Base-by-base conservation (phyloP, 208 protist genomes). In the Angomonas deanei region DNA sequence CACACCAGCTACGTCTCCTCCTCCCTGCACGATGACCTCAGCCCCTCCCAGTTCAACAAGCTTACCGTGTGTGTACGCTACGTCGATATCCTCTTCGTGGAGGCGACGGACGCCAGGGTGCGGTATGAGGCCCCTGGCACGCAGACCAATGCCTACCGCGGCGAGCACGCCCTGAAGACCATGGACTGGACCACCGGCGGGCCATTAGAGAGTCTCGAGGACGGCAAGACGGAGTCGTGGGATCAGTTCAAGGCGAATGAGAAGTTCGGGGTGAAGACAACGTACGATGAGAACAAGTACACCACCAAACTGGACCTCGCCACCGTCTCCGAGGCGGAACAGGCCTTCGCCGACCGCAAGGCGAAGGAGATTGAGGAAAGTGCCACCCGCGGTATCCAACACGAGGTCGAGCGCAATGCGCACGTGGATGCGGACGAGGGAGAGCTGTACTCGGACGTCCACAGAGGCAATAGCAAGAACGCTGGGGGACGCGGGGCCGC, bases 181-280 rank as follows among this genome's bases (percentile, higher is more conserved):
- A 70, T 92, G 59, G 80, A 91, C 72, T 93, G 84, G 86, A 80
- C 85, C 8, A 69, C 78, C 49, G 61, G 77, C 49, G 79, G 70
- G 13, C 54, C 66, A 6, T 74, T 78, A 15, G 91, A 94, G 65
- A 31, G 79, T 36, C 76, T 94, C 28, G 83, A 92, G 36, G 65
- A 87, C 33, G 48, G 26, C n/a, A 88, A 84, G 50, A 56, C 21
- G 27, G 13, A 27, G 17, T 50, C 82, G 39, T 97, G 87, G 85
- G 82, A 97, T 65, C 92, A 97, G 74, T 96, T 97, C 55, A 74
- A 75, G 68, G 80, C 72, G 19, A 97, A 97, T 68, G 80, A 83
- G 62, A 70, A 56, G 60, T 88, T 97, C 60, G 87, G 86, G 34
- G 76, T 92, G 8, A 76, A 70, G 66, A 84, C 84, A n/a, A 93